Percentiles rank a stretch among this genome's conserved stretches.
These are phyloP conservation scores for Aphanomyces astaci DNA, from an alignment of 352 stramenopile species.

Conservation along the genomic window DNA sequence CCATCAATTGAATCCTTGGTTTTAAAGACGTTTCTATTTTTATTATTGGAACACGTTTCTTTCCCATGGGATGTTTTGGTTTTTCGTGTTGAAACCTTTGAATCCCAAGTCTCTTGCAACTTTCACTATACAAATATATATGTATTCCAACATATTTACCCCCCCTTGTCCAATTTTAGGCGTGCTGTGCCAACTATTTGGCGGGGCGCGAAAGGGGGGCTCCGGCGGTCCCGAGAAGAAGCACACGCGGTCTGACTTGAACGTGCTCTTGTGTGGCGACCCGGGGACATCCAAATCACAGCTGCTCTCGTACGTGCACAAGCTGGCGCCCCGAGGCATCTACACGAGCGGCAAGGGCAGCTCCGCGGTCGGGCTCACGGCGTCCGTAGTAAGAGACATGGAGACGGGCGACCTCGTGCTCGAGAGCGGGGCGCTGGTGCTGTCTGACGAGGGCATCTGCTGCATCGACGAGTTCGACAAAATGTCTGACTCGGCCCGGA, in stretches of 20 bases:
- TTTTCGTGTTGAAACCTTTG: too few species aligned
- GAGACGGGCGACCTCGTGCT: constrained; percentile 97
- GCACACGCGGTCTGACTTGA: constrained; percentile 94
- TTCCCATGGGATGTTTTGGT: too few species aligned
- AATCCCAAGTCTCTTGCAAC: too few species aligned
- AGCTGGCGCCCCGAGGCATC: constrained; percentile 93
- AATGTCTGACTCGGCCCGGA: constrained; percentile 96
- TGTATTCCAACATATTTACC: too few species aligned
- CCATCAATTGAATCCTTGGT: too few species aligned
- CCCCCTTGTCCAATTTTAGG: too few species aligned
- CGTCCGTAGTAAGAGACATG: constrained; percentile 93
- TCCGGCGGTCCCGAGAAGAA: constrained; percentile 37
- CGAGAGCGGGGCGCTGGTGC: constrained; percentile 94
- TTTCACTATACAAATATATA: too few species aligned
- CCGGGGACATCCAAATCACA: constrained; percentile 97
- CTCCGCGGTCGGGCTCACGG: constrained; percentile 97
- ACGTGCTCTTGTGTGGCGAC: constrained; percentile 97
- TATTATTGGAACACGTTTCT: too few species aligned
- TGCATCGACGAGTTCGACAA: constrained; percentile 99
- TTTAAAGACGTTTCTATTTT: too few species aligned
- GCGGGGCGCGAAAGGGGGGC: constrained; percentile 84
- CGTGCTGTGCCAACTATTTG: constrained; percentile 98
- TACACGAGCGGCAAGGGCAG: constrained; percentile 99
- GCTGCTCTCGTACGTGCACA: constrained; percentile 96
- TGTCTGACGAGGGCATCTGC: constrained; percentile 97